Evolutionary conservation across 1,284 basidiomycete species (phyloP), one percentile per base, ranked within the genome.

Genomic region (Jaminaea rosea): DNA sequence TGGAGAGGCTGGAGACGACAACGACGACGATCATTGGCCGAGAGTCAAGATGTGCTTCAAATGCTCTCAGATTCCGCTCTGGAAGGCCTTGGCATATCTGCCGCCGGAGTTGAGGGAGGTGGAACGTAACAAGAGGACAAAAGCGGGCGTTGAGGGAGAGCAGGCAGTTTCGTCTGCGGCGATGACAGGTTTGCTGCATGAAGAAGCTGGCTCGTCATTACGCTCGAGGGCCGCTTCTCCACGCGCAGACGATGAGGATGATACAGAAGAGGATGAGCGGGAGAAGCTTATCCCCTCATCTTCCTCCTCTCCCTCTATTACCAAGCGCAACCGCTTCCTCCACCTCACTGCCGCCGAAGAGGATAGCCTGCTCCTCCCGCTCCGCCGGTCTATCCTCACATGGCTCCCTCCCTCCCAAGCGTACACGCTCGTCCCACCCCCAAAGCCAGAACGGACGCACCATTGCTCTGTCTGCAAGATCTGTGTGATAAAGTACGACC

Each of bases 391-490:
- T 23, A 15, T 42, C 39, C 39, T 42, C 39, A 11, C 39, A 2
- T 42, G 39, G 39, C 39, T 42, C 4, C 39, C 39, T 4, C 4
- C 4, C 19, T 42, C 39, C 6, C 13, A 67, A 2, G 57, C 65
- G 3, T 47, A 59, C 11, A 60, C 60, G 26, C 46, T 69, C 8
- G 71, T 73, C 0, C 77, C 67, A 19, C 70, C 75, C 3, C 63
- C 81, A 47, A 86, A 88, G 65, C 92, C 92, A 32, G 77, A 96
- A 84, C 84, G 94, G 73, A 80, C 92, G 2, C 93, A 98, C 73
- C 94, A 98, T 75, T 98, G 93, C 76, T 81, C 85, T 9, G 84
- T 94, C 60, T 98, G 93, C 75, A 87, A 88, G 59, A 82, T 81
- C 48, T 98, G 94, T 73, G 82, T 94, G 21, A 76, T 97, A 47